A percentile compares a stretch with the other conserved stretches of the same genome.
These are phyloP conservation scores for Cordia subcordata DNA, from an alignment of 257 asterid species.

Conservation along the genomic window DNA sequence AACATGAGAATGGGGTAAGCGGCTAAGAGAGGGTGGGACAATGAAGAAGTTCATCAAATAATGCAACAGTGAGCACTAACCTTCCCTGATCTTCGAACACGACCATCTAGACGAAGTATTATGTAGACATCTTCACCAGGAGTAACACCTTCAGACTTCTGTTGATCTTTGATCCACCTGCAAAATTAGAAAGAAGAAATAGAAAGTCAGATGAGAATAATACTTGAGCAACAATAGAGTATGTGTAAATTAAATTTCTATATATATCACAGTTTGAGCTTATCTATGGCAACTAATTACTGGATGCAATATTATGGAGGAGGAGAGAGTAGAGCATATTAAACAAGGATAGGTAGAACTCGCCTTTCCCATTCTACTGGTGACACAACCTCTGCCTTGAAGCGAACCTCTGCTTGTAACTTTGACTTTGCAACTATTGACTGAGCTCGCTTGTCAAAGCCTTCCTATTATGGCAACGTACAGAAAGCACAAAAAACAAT, in stretches of 20 bases:
- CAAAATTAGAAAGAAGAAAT: not conserved
- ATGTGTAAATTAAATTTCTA: not conserved
- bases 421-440: conserved; percentile 81
- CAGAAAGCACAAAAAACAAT: conserved; percentile 21
- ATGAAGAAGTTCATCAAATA: conserved; percentile 1
- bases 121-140: conserved; percentile 95
- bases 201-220: not conserved
- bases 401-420: conserved; percentile 85
- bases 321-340: not conserved
- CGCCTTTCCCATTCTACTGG: conserved; percentile 95
- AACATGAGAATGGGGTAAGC: not conserved
- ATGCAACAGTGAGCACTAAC: conserved; percentile 33
- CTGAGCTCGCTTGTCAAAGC: conserved; percentile 71
- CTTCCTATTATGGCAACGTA: conserved; percentile 50
- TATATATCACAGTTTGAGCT: not conserved
- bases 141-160: conserved; percentile 76
- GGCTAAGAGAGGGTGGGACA: not conserved
- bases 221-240: not conserved
- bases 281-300: too few species aligned
- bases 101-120: conserved; percentile 95
- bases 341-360: conserved; percentile 11
- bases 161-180: conserved; percentile 97
- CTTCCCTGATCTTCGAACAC: conserved; percentile 92
- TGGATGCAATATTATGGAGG: too few species aligned
- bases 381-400: conserved; percentile 84